Evolutionary conservation across 148 eudicot genomes (phyloP), one percentile per base, ranked within the genome.

Genomic region (Chenopodium formosanum): DNA sequence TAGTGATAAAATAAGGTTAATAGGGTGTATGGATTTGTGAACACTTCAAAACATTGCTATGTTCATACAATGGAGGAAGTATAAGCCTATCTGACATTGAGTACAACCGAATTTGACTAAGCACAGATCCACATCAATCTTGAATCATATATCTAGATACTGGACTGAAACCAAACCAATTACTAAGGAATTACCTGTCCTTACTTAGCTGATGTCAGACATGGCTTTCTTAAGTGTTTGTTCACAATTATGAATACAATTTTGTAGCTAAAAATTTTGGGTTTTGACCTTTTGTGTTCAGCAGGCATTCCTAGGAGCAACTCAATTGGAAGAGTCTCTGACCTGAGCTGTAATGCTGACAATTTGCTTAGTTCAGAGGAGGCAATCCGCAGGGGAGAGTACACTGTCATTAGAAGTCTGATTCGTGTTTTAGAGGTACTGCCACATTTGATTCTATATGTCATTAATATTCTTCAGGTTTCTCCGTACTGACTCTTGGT

Each of bases 351-450:
- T 74, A 86, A 87, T 79, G 73, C 89, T 50, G 85, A 92, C 81
- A 89, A 87, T 78, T 76, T 90, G 76, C 89, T 87, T 79, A 91
- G 88, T 80, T 89, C 97, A 58, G 95, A 93, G 86, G 97, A 93
- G 80, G 93, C 94, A 69, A 84, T 93, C 83, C 95, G 91, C 69
- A 93, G 97, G 85, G 98, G 98, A 82, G 98, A 95, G 86, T 95
- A 93, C 89, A 86, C 93, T 17, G 97, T 95, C 72, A 93, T 95
- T 83, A 89, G 98, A 91, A 95, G 98, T 86, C 90, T 95, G 87
- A 88, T 90, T 74, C 93, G 98, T 75, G 98, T 95, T 78, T 80
- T 95, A 75, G 98, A 95, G 97, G 98, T 95, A 85, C 16, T 31
- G 37, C 44, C 75, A 58, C 46, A 25, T 44, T 67, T 22, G 74